Evolutionary conservation across 129 eudicot species (phyloP).

Genomic region (Silybum marianum): DNA sequence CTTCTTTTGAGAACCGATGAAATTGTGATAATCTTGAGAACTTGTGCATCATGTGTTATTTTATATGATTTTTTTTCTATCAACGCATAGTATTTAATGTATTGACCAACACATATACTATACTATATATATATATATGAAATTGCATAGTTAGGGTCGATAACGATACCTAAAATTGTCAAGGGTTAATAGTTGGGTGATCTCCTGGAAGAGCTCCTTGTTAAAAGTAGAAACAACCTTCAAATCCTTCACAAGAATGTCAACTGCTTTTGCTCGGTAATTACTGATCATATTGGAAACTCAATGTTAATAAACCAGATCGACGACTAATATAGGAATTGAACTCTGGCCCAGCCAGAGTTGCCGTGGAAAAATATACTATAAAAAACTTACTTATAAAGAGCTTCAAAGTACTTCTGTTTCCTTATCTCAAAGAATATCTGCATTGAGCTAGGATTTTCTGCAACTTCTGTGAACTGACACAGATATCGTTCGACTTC

Average conservation of each 20-base stretch:
- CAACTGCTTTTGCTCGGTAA: constrained; percentile 86
- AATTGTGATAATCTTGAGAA: too few species aligned
- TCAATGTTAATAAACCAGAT: constrained; percentile 3
- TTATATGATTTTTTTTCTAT: too few species aligned
- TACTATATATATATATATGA: not conserved
- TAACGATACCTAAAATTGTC: constrained; percentile 77
- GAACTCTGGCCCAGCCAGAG: too few species aligned
- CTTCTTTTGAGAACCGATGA: too few species aligned
- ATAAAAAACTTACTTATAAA: constrained; percentile 46
- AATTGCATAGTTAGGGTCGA: not conserved
- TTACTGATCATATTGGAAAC: constrained; percentile 40
- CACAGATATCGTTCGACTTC: constrained; percentile 78
- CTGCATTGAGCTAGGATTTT: constrained; percentile 80
- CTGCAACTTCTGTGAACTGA: constrained; percentile 84
- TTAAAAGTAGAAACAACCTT: constrained; percentile 80
- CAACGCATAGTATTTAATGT: too few species aligned
- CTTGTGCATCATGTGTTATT: too few species aligned
- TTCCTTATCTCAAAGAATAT: constrained; percentile 82
- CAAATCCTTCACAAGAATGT: constrained; percentile 81
- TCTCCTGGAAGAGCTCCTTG: constrained; percentile 93
- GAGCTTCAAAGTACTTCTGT: constrained; percentile 84
- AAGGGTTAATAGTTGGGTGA: constrained; percentile 78
- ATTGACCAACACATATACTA: too few species aligned
- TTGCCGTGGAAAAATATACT: not conserved
- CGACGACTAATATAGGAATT: too few species aligned